Evolutionary conservation across 2,329 filamentous ascomycete species (phyloP).

Genomic region (Xylariaceae sp.): DNA sequence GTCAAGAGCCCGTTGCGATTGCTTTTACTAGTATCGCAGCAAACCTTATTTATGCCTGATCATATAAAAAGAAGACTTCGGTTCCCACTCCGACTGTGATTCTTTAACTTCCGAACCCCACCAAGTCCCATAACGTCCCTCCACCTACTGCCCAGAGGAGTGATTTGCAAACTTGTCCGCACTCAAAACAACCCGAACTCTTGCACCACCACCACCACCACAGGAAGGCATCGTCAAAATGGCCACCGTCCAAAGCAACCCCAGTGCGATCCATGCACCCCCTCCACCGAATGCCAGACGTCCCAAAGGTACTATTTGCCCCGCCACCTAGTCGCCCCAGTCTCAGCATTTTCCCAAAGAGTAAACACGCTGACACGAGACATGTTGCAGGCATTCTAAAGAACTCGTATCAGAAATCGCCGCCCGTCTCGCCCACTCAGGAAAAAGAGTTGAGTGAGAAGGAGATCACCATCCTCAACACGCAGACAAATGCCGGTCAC

Average conservation of each 20-base stretch:
- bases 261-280: constrained; percentile 22
- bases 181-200: no score
- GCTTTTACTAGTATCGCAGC: not conserved
- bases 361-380: constrained; percentile 1
- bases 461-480: constrained; percentile 91
- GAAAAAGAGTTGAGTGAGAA: constrained; percentile 62
- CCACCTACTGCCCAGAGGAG: not conserved
- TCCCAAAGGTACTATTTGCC: constrained; percentile 25
- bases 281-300: constrained; percentile 22
- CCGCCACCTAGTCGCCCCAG: not conserved
- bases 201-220: not conserved
- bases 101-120: not conserved
- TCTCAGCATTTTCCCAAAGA: not conserved
- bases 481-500: constrained; percentile 85
- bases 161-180: no score
- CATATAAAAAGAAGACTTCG: not conserved
- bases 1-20: no score
- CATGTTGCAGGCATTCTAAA: constrained; percentile 86
- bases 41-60: not conserved
- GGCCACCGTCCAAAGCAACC: constrained; percentile 27
- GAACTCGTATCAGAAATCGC: constrained; percentile 67
- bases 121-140: not conserved
- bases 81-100: not conserved
- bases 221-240: constrained; percentile 18
- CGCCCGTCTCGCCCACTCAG: constrained; percentile 46